These are phyloP conservation scores for Cryphonectria carpinicola DNA, from an alignment of 2,329 filamentous ascomycete species.

Conservation along the genomic window DNA sequence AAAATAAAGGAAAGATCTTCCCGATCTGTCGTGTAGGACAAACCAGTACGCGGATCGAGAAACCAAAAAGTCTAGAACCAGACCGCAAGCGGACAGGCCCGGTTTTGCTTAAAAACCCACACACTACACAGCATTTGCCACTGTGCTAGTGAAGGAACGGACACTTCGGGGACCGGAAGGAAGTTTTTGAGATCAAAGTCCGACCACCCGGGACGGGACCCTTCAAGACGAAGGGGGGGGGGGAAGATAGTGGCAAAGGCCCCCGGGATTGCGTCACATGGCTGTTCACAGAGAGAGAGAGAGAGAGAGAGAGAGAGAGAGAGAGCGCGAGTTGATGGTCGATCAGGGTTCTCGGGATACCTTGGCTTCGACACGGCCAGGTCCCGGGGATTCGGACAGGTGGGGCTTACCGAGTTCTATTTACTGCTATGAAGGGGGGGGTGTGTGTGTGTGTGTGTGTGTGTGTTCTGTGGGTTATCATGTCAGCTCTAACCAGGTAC, in stretches of 20 bases:
- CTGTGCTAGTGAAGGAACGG: background rate
- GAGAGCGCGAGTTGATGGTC: background rate
- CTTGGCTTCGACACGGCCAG: background rate
- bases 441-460: too few species aligned
- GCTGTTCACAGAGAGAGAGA: background rate
- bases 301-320: background rate
- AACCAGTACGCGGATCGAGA: background rate
- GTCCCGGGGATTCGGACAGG: slow-evolving; percentile 14
- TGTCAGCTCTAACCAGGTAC: background rate
- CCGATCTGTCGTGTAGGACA: background rate
- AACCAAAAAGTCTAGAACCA: background rate
- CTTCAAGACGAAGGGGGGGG: background rate
- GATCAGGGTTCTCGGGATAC: background rate
- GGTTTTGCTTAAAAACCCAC: background rate
- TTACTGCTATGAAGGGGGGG: background rate
- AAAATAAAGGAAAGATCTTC: background rate
- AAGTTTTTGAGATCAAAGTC: background rate
- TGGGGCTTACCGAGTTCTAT: slow-evolving; percentile 13
- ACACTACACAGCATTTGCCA: too few species aligned
- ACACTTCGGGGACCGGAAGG: background rate
- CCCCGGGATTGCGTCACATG: slow-evolving; percentile 3
- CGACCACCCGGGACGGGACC: background rate
- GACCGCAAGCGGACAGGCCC: background rate
- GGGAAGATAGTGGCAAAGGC: background rate
- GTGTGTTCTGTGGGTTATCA: background rate